phyloP scores from a whole-genome alignment of 176 grass and related monocot species.

The Bromus sterilis region DNA sequence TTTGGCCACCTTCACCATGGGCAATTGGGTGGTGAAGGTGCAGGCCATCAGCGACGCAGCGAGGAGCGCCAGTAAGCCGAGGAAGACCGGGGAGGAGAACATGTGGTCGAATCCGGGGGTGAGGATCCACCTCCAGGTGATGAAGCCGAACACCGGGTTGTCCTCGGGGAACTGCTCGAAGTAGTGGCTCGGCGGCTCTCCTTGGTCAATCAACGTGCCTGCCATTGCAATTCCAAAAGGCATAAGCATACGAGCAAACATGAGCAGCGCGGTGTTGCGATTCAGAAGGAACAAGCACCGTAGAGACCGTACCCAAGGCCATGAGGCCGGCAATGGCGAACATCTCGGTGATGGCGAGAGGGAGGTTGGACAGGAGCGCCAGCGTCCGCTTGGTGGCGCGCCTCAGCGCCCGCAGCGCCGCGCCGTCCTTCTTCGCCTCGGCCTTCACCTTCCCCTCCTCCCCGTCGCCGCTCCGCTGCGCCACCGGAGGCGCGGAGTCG shows the following conservation, averaged over 20 bases:
- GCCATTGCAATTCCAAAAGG: neutral
- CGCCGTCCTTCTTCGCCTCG: neutral
- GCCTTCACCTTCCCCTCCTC: neutral
- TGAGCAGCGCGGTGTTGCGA: neutral
- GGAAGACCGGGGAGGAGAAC: constrained; percentile 86
- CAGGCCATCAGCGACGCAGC: constrained; percentile 87
- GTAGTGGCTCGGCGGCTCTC: constrained; percentile 76
- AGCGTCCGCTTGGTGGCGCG: constrained; percentile 47
- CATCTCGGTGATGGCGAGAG: constrained; percentile 83
- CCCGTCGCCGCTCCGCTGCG: constrained; percentile 3
- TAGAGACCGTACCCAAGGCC: constrained; percentile 79
- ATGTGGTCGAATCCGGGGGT: constrained; percentile 94
- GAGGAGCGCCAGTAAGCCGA: constrained; percentile 73
- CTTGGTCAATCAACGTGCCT: constrained; percentile 88
- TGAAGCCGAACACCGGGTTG: constrained; percentile 67
- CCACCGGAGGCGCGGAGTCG: constrained; percentile 52
- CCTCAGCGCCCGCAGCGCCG: constrained; percentile 32
- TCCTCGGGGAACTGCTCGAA: constrained; percentile 74
- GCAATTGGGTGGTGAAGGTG: constrained; percentile 89
- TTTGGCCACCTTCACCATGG: constrained; percentile 88
- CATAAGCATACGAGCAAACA: neutral
- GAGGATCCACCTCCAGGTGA: constrained; percentile 94
- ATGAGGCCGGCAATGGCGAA: constrained; percentile 67
- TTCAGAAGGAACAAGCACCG: neutral
- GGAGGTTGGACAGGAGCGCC: constrained; percentile 70